These are phyloP conservation scores for Fraxinus quadrangulata DNA, from an alignment of 257 asterid species.

Conservation along the genomic window DNA sequence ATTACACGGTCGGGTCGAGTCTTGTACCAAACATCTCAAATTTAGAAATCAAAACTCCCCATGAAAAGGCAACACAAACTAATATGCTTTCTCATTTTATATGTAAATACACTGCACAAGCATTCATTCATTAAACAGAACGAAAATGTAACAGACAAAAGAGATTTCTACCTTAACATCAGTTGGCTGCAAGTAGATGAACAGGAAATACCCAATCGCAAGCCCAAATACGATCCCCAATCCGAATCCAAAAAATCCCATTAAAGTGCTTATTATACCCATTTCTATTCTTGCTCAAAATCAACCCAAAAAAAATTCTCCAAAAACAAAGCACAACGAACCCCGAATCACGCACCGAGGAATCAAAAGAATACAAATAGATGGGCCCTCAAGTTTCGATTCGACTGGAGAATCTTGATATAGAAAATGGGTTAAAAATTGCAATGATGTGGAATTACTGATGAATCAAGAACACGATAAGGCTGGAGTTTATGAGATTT, in stretches of 20 bases:
- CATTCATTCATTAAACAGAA: too few relatives aligned
- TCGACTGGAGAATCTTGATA: neutral
- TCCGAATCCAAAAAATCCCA: conserved; percentile 88
- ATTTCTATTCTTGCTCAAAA: conserved; percentile 30
- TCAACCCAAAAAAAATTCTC: too few relatives aligned
- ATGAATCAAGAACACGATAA: neutral
- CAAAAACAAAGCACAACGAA: neutral
- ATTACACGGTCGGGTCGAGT: too few relatives aligned
- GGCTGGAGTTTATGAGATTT: neutral
- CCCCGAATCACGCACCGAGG: neutral
- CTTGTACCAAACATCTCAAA: too few relatives aligned
- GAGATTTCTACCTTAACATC: too few relatives aligned
- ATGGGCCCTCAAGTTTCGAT: conserved; percentile 22
- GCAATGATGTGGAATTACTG: neutral
- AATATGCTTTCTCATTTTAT: too few relatives aligned
- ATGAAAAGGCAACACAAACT: too few relatives aligned
- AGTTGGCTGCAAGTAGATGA: too few relatives aligned
- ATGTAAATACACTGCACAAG: too few relatives aligned
- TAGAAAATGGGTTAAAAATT: conserved; percentile 9
- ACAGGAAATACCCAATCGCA: too few relatives aligned
- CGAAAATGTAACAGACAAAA: too few relatives aligned
- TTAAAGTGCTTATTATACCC: conserved; percentile 77
- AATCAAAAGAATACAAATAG: neutral
- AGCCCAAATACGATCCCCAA: conserved; percentile 35
- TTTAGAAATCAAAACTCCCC: too few relatives aligned